Evolutionary conservation across 169 alveolate species (phyloP).

Genomic region (Plasmodium falciparum): DNA sequence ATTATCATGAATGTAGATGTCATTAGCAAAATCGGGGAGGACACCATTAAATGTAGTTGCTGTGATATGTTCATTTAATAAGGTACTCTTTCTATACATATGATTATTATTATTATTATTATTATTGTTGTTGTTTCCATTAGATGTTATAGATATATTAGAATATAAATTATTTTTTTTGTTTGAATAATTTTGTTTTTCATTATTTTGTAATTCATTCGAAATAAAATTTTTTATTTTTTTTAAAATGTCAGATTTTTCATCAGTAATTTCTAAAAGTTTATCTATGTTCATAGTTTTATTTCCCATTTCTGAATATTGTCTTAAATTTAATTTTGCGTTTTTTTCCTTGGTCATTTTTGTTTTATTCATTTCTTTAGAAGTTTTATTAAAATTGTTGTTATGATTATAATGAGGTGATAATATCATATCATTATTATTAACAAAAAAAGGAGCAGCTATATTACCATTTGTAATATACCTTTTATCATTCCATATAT

Average conservation of each 20-base stretch:
- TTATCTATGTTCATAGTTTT: constrained; percentile 24
- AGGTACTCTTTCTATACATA: constrained; percentile 20
- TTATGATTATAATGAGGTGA: constrained; percentile 4
- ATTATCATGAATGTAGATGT: neutral
- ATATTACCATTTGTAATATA: neutral
- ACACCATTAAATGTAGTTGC: constrained; percentile 18
- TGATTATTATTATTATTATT: constrained; percentile 4
- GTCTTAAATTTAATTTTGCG: constrained; percentile 64
- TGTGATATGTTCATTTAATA: constrained; percentile 15
- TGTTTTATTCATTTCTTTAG: constrained; percentile 6
- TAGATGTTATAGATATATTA: neutral
- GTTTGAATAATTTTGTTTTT: constrained; percentile 20
- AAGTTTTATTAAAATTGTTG: neutral
- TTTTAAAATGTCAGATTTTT: constrained; percentile 51
- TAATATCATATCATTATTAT: neutral
- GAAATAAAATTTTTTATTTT: constrained; percentile 65
- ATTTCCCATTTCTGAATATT: constrained; percentile 11
- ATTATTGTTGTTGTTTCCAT: neutral
- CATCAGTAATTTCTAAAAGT: constrained; percentile 16
- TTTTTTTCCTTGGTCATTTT: constrained; percentile 33
- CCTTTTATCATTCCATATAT: constrained; percentile 22
- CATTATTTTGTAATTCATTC: constrained; percentile 45
- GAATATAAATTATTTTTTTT: constrained; percentile 3
- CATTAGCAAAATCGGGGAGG: constrained; percentile 3
- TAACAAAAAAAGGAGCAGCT: neutral